phyloP scores from a whole-genome alignment of 2,329 filamentous ascomycete genomes.

The Mariannaea sp. region DNA sequence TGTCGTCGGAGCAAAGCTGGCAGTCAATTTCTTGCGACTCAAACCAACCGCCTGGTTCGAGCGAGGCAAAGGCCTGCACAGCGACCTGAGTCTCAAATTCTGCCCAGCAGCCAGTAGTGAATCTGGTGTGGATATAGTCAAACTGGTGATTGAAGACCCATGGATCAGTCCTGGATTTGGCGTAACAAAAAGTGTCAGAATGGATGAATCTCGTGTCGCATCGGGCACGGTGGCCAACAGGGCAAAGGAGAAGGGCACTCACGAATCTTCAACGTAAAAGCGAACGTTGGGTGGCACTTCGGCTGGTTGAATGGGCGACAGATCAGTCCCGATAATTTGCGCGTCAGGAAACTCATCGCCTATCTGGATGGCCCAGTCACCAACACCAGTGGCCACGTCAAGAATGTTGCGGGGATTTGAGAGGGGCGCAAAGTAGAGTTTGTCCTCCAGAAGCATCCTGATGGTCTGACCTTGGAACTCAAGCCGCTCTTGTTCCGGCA shows the following conservation, averaged over 20 bases:
- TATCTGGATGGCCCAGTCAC: constrained; percentile 69
- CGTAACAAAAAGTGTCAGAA: constrained; percentile 20
- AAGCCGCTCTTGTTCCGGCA: constrained; percentile 46
- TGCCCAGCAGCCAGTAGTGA: constrained; percentile 53
- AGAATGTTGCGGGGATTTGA: constrained; percentile 42
- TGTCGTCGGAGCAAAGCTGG: constrained; percentile 49
- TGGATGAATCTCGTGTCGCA: not conserved
- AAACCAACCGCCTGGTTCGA: constrained; percentile 58
- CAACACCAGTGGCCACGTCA: constrained; percentile 51
- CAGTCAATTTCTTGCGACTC: constrained; percentile 55
- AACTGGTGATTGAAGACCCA: constrained; percentile 58
- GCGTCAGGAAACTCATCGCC: constrained; percentile 63
- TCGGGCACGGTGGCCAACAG: not conserved
- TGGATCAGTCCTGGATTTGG: constrained; percentile 44
- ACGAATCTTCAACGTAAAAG: constrained; percentile 71
- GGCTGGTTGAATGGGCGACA: constrained; percentile 68
- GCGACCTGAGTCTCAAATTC: constrained; percentile 55
- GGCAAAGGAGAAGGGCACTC: constrained; percentile 20
- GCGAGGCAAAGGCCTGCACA: constrained; percentile 50
- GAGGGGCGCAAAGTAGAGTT: constrained; percentile 48
- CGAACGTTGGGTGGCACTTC: constrained; percentile 72
- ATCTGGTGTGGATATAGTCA: constrained; percentile 58
- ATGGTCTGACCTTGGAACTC: constrained; percentile 44
- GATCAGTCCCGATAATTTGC: constrained; percentile 64
- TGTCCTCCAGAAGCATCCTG: constrained; percentile 43